A percentile compares a stretch with the other conserved stretches of the same genome.
phyloP scores from a whole-genome alignment of 768 basidiomycete species.

The Lactarius hatsudake region DNA sequence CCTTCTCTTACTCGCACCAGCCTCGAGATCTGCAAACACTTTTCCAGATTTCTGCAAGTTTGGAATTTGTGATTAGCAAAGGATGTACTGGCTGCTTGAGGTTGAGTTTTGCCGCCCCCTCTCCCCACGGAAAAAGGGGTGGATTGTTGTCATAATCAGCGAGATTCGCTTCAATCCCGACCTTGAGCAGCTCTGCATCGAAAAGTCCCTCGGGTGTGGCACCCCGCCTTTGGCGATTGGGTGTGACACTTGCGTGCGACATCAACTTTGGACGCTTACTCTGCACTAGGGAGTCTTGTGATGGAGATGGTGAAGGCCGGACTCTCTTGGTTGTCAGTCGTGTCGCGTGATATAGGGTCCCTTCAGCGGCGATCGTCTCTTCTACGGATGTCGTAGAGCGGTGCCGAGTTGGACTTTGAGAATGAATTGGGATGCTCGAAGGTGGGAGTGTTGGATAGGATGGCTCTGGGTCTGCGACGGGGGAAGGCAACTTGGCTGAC shows the following conservation, averaged over 20 bases:
- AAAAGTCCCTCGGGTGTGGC: background rate
- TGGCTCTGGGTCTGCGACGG: background rate
- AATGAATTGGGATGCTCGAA: conserved; percentile 19
- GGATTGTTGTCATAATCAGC: conserved; percentile 14
- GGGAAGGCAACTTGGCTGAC: background rate
- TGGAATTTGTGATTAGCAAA: conserved; percentile 14
- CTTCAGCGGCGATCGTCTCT: background rate
- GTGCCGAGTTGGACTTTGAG: conserved; percentile 7
- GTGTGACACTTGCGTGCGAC: background rate
- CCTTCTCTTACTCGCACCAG: conserved; percentile 3
- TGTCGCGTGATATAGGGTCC: background rate
- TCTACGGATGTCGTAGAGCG: conserved; percentile 4
- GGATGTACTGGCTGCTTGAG: background rate
- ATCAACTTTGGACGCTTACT: conserved; percentile 11
- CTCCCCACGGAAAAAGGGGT: conserved; percentile 10
- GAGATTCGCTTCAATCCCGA: conserved; percentile 16
- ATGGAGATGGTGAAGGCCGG: background rate
- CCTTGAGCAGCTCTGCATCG: conserved; percentile 10
- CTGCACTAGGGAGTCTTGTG: background rate
- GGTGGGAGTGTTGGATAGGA: conserved; percentile 13
- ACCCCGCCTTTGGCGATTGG: background rate
- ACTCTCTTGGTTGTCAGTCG: conserved; percentile 3
- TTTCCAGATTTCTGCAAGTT: conserved; percentile 20
- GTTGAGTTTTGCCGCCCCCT: background rate
- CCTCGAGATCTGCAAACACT: conserved; percentile 18